These are phyloP conservation scores for Meyerozyma carpophila DNA, from an alignment of 1,139 yeast species.

Conservation along the genomic window DNA sequence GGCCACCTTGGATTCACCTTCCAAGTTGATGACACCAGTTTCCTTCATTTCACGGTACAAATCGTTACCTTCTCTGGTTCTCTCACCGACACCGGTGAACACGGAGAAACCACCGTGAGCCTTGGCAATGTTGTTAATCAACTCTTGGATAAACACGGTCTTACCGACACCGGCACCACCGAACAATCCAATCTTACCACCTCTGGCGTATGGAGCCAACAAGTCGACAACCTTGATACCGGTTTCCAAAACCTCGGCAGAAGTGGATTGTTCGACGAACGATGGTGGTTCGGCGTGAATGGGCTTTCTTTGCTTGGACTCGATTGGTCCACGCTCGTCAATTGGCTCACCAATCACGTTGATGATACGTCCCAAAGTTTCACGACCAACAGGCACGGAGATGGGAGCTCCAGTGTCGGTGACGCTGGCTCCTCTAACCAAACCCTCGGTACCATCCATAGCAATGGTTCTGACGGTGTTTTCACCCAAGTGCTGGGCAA, in stretches of 20 bases:
- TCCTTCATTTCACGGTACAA: slow-evolving; percentile 99
- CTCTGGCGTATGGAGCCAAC: slow-evolving; percentile 99
- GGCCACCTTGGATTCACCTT: slow-evolving; percentile 99
- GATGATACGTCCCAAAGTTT: slow-evolving; percentile 96
- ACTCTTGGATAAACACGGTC: slow-evolving; percentile 99
- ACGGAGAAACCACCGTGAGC: slow-evolving; percentile 99
- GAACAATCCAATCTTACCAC: slow-evolving; percentile 99
- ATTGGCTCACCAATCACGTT: slow-evolving; percentile 99
- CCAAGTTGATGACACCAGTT: slow-evolving; percentile 99
- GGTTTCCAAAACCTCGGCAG: slow-evolving; percentile 97
- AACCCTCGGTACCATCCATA: slow-evolving; percentile 99
- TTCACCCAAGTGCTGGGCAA: slow-evolving; percentile 99
- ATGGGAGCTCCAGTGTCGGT: slow-evolving; percentile 97
- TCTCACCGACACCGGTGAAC: slow-evolving; percentile 99
- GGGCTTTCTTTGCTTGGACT: slow-evolving; percentile 88
- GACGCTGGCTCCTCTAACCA: slow-evolving; percentile 94
- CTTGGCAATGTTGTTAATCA: slow-evolving; percentile 99
- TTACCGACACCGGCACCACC: slow-evolving; percentile 99
- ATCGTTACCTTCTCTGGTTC: slow-evolving; percentile 99
- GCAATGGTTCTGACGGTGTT: slow-evolving; percentile 99
- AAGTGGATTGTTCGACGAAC: slow-evolving; percentile 94
- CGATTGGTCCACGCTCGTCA: slow-evolving; percentile 99
- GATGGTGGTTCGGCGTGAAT: slow-evolving; percentile 97
- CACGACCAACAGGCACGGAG: slow-evolving; percentile 98
- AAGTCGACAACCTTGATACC: slow-evolving; percentile 99